A percentile compares a stretch with the other conserved stretches of the same genome.
These are phyloP conservation scores for Favolaschia claudopus DNA, from an alignment of 768 basidiomycete species.

Conservation along the genomic window DNA sequence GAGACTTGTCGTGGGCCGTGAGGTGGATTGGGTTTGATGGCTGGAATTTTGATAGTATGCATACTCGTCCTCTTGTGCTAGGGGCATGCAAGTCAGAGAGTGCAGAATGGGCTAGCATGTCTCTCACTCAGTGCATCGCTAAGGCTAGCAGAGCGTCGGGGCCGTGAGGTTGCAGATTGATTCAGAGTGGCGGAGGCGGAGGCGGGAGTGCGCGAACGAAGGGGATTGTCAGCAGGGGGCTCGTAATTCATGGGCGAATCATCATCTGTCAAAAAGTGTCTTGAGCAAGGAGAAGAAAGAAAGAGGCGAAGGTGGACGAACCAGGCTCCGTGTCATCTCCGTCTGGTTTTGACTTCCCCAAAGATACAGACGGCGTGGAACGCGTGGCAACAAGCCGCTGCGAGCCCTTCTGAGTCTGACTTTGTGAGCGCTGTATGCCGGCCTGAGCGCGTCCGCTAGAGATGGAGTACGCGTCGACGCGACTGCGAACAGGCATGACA, in stretches of 20 bases:
- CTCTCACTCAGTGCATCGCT: constrained; percentile 65
- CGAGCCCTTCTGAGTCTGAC: constrained; percentile 14
- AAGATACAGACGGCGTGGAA: constrained; percentile 38
- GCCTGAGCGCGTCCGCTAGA: constrained; percentile 16
- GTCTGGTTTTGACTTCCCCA: constrained; percentile 32
- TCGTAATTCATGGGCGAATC: constrained; percentile 24
- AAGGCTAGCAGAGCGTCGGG: constrained; percentile 79
- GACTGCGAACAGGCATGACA: constrained; percentile 14
- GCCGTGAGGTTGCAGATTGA: constrained; percentile 58
- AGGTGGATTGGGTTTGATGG: constrained; percentile 22
- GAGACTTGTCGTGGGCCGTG: constrained; percentile 54
- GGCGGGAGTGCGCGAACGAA: constrained; percentile 27
- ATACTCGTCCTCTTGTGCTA: constrained; percentile 35
- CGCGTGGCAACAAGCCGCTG: constrained; percentile 28
- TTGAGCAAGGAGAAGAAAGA: constrained; percentile 3
- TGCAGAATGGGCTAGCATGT: constrained; percentile 16
- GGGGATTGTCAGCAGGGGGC: constrained; percentile 38
- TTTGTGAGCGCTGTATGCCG: constrained; percentile 18
- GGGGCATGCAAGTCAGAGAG: neutral
- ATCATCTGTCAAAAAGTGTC: constrained; percentile 18
- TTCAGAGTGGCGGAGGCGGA: constrained; percentile 38
- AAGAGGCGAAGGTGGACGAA: constrained; percentile 21
- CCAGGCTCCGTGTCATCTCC: constrained; percentile 51
- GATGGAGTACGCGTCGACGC: constrained; percentile 18
- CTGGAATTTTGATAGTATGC: constrained; percentile 16